Conservation (phyloP, 768 basidiomycete species). For the Pisolithus orientalis region DNA sequence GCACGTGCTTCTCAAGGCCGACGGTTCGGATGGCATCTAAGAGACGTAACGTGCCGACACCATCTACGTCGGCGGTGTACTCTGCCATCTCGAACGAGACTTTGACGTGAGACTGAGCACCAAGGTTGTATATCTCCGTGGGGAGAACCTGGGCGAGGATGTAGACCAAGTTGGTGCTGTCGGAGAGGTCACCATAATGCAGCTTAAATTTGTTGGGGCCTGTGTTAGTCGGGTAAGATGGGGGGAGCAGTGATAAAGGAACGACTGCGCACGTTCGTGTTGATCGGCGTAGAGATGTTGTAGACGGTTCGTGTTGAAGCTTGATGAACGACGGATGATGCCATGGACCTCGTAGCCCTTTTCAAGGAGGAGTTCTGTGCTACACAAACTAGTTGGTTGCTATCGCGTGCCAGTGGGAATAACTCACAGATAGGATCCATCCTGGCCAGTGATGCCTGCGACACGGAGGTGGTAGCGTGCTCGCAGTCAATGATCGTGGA, state of each 20-base stretch:
- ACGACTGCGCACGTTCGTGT: constrained; percentile 67
- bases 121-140: constrained; percentile 96
- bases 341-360: constrained; percentile 94
- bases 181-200: constrained; percentile 90
- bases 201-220: constrained; percentile 74
- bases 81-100: constrained; percentile 99
- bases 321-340: constrained; percentile 94
- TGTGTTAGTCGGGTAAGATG: constrained; percentile 17
- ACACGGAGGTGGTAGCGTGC: constrained; percentile 2
- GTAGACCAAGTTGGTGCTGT: constrained; percentile 96
- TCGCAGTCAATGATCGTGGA: not conserved
- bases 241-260: constrained; percentile 3
- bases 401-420: not conserved
- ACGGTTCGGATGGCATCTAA: constrained; percentile 95
- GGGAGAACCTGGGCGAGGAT: constrained; percentile 93
- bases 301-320: constrained; percentile 94
- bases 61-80: constrained; percentile 97
- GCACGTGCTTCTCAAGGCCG: constrained; percentile 86
- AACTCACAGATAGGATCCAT: constrained; percentile 89
- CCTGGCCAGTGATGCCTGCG: constrained; percentile 91
- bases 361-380: constrained; percentile 74
- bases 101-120: constrained; percentile 97
- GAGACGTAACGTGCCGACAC: constrained; percentile 88
- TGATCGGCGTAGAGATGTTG: constrained; percentile 92
- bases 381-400: constrained; percentile 21